Evolutionary conservation across 1,284 basidiomycete genomes (phyloP), one percentile per base, ranked within the genome.

Genomic region (Ceratobasidium theobromae): DNA sequence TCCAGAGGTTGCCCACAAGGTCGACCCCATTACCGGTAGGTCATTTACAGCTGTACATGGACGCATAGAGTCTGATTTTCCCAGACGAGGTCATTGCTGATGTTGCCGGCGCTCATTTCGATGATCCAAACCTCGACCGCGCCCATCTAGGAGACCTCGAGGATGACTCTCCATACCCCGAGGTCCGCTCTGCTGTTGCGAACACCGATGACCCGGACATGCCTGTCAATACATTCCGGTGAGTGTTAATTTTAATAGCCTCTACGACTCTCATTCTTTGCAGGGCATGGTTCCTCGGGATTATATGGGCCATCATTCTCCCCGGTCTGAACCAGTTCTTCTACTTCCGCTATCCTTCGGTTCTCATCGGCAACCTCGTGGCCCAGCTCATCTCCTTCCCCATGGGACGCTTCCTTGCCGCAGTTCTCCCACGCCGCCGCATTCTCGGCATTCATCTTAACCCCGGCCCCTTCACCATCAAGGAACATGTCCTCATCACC

Each of bases 401-500:
- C 0, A 75, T 84, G 41, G 82, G 82, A n/a, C 74, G 78, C 23
- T 71, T 76, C 12, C 82, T 81, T 79, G 79, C 82, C 4, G 76
- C 77, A 8, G 72, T 81, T 46, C 71, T 88, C 54, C 88, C 85
- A 23, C 74, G 75, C 32, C 77, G 78, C 70, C 73, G 75, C 68
- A 76, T 87, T 16, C 79, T 86, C 35, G 79, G 81, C 8, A 38
- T 79, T 14, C 71, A 78, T 5, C 73, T 90, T 55, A 91, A 91
- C 74, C 87, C 88, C 21, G 88, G 88, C 18, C 85, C 86, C 1
- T 91, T 89, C 74, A 84, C 85, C 55, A 87, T 90, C 75, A 90
- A 90, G 71, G 88, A 90, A 74, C 88, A 89, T 74, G 81, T 76
- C 32, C 75, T 73, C 23, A 68, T 73, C 32, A 70, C 70, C 53